Base-by-base conservation (phyloP, 371 early-diverging fungal species). In the Rhizopus stolonifer region DNA sequence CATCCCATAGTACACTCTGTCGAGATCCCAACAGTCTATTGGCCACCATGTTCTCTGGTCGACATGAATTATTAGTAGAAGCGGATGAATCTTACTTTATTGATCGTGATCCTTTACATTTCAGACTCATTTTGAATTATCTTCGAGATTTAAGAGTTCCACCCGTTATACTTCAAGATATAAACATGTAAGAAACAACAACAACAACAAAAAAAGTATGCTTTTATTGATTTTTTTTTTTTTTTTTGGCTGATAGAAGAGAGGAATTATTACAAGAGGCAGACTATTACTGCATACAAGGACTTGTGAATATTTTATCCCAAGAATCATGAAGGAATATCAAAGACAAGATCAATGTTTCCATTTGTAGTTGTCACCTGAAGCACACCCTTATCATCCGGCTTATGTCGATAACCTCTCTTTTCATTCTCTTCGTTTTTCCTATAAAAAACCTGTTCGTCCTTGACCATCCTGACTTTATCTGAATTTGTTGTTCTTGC, bases 191-290 rank as follows among this genome's bases (percentile, higher is more conserved):
- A 61, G 53, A 40, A 11, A 40, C n/a, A 36, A 14, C n/a, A 1
- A 36, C 4, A 10, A 29, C 4, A 52, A 15, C 14, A 43, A 43
- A 21, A 15, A 21, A 43, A 8, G 1, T 18, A 55, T 36, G 13
- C 9, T 13, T 22, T 36, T 46, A 34, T 21, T 36, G 4, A 54
- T 29, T 10, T 45, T 19, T 54, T 45, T 44, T 40, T n/a, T n/a
- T n/a, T n/a, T n/a, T n/a, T n/a, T n/a, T n/a, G n/a, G n/a, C n/a
- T n/a, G n/a, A n/a, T 57, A 58, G 54, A 26, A 39, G 70, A 11
- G 67, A 73, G 18, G 70, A 73, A 55, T 38, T 73, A 17, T 47
- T 73, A n/a, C 73, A 73, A 62, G 73, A 73, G 34, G 73, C 73
- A 31, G 58, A 65, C 25, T 73, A 73, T 33, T 73, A 73, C 36